A percentile compares a stretch with the other conserved stretches of the same genome.
Conservation (phyloP, 345 rosid genomes). For the Ceriops decandra region DNA sequence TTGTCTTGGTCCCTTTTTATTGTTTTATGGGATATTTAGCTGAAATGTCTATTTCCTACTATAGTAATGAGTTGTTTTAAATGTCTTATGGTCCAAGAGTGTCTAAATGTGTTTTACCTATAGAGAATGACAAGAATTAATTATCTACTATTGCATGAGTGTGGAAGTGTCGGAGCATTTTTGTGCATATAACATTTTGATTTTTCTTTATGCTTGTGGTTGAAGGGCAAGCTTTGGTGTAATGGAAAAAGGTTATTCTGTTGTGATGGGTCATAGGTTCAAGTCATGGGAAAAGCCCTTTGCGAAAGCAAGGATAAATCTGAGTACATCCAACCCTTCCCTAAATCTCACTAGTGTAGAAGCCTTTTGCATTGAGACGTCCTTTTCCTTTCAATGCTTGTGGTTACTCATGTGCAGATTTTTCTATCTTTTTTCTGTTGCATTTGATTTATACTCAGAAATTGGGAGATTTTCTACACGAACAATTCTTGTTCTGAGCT, state of each 20-base stretch:
- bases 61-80: too few species aligned
- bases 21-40: neutral
- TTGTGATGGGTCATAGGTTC: too few species aligned
- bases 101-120: too few species aligned
- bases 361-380: too few species aligned
- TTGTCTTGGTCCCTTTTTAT: neutral
- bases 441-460: neutral
- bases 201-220: neutral
- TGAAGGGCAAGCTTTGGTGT: too few species aligned
- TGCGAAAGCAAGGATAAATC: too few species aligned
- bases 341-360: too few species aligned
- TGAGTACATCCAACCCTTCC: too few species aligned
- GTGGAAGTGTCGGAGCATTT: neutral
- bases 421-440: neutral
- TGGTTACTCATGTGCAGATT: neutral
- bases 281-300: too few species aligned
- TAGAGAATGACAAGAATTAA: neutral
- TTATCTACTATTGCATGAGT: neutral
- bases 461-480: neutral
- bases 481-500: neutral
- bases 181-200: neutral
- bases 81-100: too few species aligned
- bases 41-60: neutral
- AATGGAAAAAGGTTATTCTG: too few species aligned
- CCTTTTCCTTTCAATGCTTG: neutral